phyloP scores from a whole-genome alignment of 352 stramenopile genomes.

The Phytopythium sindhum region DNA sequence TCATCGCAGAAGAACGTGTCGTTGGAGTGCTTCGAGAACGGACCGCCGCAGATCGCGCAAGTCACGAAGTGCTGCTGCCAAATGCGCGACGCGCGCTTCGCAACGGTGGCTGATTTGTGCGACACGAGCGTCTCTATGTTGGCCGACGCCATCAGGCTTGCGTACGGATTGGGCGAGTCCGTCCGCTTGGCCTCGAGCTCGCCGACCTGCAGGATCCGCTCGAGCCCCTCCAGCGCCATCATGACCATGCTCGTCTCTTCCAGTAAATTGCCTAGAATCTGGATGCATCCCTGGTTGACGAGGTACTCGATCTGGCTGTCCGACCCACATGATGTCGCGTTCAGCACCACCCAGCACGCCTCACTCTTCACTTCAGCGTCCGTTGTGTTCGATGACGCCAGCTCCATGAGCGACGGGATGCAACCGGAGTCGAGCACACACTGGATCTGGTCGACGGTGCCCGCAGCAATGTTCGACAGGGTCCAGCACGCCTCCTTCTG shows the following conservation, averaged over 20 bases:
- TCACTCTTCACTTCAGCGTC: constrained; percentile 97
- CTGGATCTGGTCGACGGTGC: constrained; percentile 97
- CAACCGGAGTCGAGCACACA: constrained; percentile 95
- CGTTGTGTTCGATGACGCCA: constrained; percentile 90
- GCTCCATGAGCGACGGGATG: constrained; percentile 92
- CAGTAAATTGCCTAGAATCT: constrained; percentile 90
- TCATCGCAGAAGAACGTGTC: constrained; percentile 96
- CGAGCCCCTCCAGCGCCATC: constrained; percentile 98
- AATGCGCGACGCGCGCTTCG: constrained; percentile 95
- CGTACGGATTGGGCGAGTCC: constrained; percentile 86
- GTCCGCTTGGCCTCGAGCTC: constrained; percentile 86
- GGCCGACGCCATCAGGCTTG: constrained; percentile 83
- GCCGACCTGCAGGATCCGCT: constrained; percentile 95
- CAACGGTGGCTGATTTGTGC: constrained; percentile 93
- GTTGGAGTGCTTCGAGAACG: constrained; percentile 94
- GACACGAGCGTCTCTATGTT: constrained; percentile 93
- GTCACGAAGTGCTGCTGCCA: constrained; percentile 98
- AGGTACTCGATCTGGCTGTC: constrained; percentile 93
- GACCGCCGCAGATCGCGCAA: constrained; percentile 95
- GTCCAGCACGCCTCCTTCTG: constrained; percentile 97
- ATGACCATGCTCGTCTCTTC: constrained; percentile 97
- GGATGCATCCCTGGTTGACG: constrained; percentile 85
- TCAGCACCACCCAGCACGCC: constrained; percentile 98
- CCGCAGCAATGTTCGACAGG: constrained; percentile 97
- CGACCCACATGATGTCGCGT: constrained; percentile 97